phyloP scores from a whole-genome alignment of 2,329 filamentous ascomycete species.

The Diplodia intermedia region DNA sequence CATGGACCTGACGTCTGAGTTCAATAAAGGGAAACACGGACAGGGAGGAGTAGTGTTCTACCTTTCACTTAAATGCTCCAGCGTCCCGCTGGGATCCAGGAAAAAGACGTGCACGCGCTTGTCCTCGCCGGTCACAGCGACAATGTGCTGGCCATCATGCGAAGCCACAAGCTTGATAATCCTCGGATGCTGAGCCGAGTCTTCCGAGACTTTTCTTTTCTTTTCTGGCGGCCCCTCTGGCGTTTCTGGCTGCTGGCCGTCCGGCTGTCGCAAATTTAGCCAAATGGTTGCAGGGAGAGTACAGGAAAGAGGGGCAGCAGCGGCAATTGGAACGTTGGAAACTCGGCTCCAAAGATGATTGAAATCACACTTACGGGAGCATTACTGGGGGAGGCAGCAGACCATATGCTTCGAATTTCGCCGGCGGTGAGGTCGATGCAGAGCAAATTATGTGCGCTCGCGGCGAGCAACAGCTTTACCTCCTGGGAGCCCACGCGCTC shows the following conservation, averaged over 20 bases:
- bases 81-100: constrained; percentile 64
- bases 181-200: constrained; percentile 51
- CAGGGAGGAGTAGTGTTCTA: constrained; percentile 46
- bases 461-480: constrained; percentile 69
- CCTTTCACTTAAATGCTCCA: constrained; percentile 76
- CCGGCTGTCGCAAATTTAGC: constrained; percentile 31
- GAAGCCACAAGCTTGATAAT: constrained; percentile 74
- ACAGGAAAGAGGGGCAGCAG: neutral
- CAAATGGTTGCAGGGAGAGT: constrained; percentile 38
- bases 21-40: constrained; percentile 7
- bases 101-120: constrained; percentile 87
- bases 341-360: neutral
- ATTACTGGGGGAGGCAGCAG: constrained; percentile 37
- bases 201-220: constrained; percentile 45
- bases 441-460: constrained; percentile 74
- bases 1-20: constrained; percentile 68
- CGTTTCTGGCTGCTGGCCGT: constrained; percentile 35
- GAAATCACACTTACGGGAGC: constrained; percentile 40
- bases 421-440: constrained; percentile 68
- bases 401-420: constrained; percentile 68
- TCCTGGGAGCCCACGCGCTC: constrained; percentile 34
- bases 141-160: constrained; percentile 68
- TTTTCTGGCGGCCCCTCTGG: constrained; percentile 49
- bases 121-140: constrained; percentile 87
- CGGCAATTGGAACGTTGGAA: constrained; percentile 33